Evolutionary conservation across 2,329 filamentous ascomycete genomes (phyloP), one percentile per base, ranked within the genome.

Genomic region (Colletotrichum simmondsii): DNA sequence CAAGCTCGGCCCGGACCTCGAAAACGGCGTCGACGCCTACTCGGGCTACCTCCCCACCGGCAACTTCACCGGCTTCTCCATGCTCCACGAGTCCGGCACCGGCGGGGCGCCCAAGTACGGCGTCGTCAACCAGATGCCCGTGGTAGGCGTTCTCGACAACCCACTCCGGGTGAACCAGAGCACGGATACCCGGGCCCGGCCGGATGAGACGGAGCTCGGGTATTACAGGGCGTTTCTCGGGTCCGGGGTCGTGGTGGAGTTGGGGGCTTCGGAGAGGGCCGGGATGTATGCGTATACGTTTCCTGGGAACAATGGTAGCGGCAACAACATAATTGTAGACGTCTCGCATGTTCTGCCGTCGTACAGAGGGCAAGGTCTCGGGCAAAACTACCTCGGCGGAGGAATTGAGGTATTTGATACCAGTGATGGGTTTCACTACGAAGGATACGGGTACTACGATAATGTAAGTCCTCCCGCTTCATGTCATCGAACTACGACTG

Each of bases 41-140:
- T 89, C 87, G 2, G 88, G 88, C 19, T 90, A 88, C 72, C 82
- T 85, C 59, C 77, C 84, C 0, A 80, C 80, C 32, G 89, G 89
- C 3, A 85, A 87, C 37, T 88, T 92, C 75, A 88, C 86, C 2
- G 90, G 89, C 22, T 91, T 92, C 79, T 89, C 87, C 71, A 85
- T 92, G 87, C 88, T 92, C 77, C 91, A 92, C 75, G 90, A 92
- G 77, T 89, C 88, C 73, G 91, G 91, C 3, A 94, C 91, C 0
- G 92, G 92, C 8, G 92, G 92, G 1, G 90, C 90, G 1, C 91
- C 92, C 1, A 93, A 93, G 79, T 94, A 93, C 73, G 92, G 92
- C 5, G 90, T 92, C 2, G 88, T 92, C 37, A 84, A 88, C 1
- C 90, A 92, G 79, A 84, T 92, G 80, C 90, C 89, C 0, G 80